A percentile compares a stretch with the other conserved stretches of the same genome.
Evolutionary conservation across 805 yeast species (phyloP).

Genomic region (Ogataea kodamae): DNA sequence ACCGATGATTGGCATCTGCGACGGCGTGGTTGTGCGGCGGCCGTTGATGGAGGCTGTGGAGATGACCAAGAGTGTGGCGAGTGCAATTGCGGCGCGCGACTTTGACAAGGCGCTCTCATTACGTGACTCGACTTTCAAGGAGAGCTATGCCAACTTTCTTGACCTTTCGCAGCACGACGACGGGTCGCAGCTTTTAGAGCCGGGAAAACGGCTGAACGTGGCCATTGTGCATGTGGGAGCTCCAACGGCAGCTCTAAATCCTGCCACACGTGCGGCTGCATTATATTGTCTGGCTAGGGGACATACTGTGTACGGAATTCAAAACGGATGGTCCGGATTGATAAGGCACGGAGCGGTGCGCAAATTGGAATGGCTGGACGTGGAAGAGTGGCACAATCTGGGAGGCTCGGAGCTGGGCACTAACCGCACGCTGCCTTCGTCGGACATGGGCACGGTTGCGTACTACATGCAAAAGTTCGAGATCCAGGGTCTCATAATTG

Average conservation of each 20-base stretch:
- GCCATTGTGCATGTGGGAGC: conserved; percentile 95
- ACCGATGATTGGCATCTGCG: conserved; percentile 66
- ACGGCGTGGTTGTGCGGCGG: conserved; percentile 80
- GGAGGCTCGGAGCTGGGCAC: conserved; percentile 99
- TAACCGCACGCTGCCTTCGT: conserved; percentile 78
- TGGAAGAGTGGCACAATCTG: conserved; percentile 79
- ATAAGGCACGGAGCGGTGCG: conserved; percentile 83
- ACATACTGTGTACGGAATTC: conserved; percentile 84
- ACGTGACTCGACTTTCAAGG: conserved; percentile 85
- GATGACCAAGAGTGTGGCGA: conserved; percentile 85
- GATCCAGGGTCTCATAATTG: conserved; percentile 83
- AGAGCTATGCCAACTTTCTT: conserved; percentile 69
- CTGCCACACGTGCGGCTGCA: conserved; percentile 89
- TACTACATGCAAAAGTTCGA: conserved; percentile 85
- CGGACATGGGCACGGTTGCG: conserved; percentile 87
- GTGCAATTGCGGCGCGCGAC: conserved; percentile 73
- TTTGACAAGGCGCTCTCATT: conserved; percentile 83
- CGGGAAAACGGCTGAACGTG: conserved; percentile 58
- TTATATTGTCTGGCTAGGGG: conserved; percentile 85
- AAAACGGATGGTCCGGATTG: conserved; percentile 91
- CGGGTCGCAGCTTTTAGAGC: conserved; percentile 57
- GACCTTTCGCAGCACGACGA: conserved; percentile 67
- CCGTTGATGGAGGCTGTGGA: conserved; percentile 88
- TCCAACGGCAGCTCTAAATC: conserved; percentile 94
- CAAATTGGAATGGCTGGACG: conserved; percentile 75